Conservation (phyloP, 768 basidiomycete species). For the Collybiopsis confluens region DNA sequence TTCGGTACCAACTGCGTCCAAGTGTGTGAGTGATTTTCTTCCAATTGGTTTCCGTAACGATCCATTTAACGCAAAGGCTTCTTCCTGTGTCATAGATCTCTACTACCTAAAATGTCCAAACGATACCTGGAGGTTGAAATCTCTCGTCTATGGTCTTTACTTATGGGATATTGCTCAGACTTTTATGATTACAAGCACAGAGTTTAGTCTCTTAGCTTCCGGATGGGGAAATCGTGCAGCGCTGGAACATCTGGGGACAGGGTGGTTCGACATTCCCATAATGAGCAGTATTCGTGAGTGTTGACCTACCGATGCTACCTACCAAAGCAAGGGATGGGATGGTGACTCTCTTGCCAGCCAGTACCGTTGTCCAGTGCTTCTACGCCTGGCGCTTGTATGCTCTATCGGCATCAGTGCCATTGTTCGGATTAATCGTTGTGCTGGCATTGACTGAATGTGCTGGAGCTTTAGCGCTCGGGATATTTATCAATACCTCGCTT, state of each 20-base stretch:
- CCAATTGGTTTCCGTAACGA: no score
- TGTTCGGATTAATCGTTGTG: neutral
- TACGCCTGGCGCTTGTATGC: slow-evolving; percentile 3
- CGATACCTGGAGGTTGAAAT: neutral
- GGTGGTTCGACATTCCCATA: neutral
- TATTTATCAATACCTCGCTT: neutral
- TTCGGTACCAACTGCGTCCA: neutral
- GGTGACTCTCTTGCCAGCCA: neutral
- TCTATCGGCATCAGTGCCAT: neutral
- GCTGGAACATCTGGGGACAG: neutral
- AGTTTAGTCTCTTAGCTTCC: neutral
- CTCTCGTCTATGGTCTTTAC: neutral
- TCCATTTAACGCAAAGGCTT: neutral
- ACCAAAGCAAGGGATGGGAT: neutral
- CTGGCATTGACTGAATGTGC: neutral
- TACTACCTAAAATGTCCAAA: neutral
- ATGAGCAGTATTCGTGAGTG: slow-evolving; percentile 3
- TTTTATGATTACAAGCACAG: neutral
- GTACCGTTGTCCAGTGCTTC: neutral
- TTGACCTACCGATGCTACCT: neutral
- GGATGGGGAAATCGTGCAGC: neutral
- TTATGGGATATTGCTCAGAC: slow-evolving; percentile 2
- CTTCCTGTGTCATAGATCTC: neutral
- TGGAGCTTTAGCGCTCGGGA: neutral
- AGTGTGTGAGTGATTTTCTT: neutral